These are phyloP conservation scores for Tetrapisispora fleetii DNA, from an alignment of 805 yeast genomes.

Conservation along the genomic window DNA sequence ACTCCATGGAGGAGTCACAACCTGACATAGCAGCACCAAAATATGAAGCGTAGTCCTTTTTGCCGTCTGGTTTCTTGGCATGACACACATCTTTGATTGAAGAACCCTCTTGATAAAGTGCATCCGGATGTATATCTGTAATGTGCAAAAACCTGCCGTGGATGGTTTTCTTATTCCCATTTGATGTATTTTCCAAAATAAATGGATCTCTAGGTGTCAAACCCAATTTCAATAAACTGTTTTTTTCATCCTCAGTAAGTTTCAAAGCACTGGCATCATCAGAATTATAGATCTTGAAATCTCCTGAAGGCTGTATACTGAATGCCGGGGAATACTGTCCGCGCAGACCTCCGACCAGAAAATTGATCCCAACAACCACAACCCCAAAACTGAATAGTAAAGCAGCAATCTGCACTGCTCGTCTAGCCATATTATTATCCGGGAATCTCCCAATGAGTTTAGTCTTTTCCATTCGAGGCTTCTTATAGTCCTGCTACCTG, in stretches of 20 bases:
- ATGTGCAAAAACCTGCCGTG: constrained; percentile 80
- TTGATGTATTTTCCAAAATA: constrained; percentile 8
- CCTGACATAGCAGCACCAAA: constrained; percentile 70
- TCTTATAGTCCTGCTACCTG: too few relatives aligned
- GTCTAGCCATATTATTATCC: too few relatives aligned
- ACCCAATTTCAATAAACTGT: constrained; percentile 22
- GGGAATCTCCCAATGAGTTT: too few relatives aligned
- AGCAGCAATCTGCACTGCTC: too few relatives aligned
- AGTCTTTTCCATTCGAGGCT: too few relatives aligned
- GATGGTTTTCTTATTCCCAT: constrained; percentile 21
- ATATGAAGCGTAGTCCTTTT: constrained; percentile 43
- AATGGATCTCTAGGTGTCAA: constrained; percentile 35
- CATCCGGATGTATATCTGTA: constrained; percentile 83
- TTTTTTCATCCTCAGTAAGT: neutral
- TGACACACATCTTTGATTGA: constrained; percentile 50
- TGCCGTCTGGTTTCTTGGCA: constrained; percentile 15
- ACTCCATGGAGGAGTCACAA: constrained; percentile 62
- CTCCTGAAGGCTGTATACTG: neutral
- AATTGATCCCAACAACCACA: too few relatives aligned
- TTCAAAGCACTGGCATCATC: neutral
- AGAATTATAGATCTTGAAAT: neutral
- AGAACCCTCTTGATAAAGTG: constrained; percentile 45
- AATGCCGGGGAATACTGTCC: neutral
- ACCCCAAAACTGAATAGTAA: too few relatives aligned
- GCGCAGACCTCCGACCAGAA: neutral